Base-by-base conservation (phyloP, 2,329 filamentous ascomycete species). In the Alternaria atra region DNA sequence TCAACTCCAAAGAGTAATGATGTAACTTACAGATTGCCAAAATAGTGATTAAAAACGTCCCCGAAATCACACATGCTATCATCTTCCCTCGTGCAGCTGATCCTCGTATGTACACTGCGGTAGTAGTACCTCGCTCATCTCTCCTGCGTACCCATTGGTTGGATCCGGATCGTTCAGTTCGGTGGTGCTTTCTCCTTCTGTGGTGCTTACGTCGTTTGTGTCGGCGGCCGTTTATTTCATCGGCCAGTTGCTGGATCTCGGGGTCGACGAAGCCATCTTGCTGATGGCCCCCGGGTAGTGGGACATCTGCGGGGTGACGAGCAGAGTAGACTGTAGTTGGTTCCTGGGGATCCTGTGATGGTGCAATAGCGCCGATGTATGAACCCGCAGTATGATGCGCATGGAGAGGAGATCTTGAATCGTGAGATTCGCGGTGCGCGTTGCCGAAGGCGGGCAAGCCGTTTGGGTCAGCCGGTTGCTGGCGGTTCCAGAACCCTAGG, bases 11-110 rank as follows among this genome's bases (percentile, higher is more conserved):
- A 20, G 20, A 20, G 20, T 20, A 20, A 20, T 20, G 20, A 20
- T 20, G 20, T 20, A 20, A 84, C 89, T 81, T 85, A 93, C 91
- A 94, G 35, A 91, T 83, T 53, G 85, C 79, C 42, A 92, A 73
- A 47, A 90, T 81, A 30, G 85, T 73, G 5, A 85, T 74, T 9
- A 92, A 77, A 57, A 92, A 86, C 6, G 85, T 63, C 1, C 89
- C 90, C 6, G 91, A 91, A 6, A 91, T 84, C 25, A 90, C 83
- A 71, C 86, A 89, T 6, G 73, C 71, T 12, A 73, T 63, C 51
- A 72, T 62, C 55, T 79, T 79, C 2, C 73, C 69, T 8, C 76
- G 64, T 8, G 76, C 72, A 23, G 75, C 73, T 17, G 68, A 58
- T 37, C 69, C 74, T 7, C 63, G 64, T 2, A 73, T 63, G 30